phyloP scores from a whole-genome alignment of 208 protist species.

The Acanthamoeba lugdunensis region DNA sequence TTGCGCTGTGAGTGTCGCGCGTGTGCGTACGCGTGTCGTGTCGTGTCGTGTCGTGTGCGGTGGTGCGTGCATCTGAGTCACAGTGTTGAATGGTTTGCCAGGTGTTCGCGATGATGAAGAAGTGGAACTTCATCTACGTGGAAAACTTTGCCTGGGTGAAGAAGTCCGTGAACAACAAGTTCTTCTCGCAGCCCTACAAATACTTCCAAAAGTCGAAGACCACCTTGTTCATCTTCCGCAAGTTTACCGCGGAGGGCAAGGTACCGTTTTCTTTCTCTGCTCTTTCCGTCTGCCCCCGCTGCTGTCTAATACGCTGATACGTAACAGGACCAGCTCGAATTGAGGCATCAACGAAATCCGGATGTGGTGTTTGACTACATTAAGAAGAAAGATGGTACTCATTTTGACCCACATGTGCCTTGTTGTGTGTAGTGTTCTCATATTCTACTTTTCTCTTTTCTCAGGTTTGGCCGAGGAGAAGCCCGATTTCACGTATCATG shows the following conservation, averaged over 20 bases:
- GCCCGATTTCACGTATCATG: constrained; percentile 73
- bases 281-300: not conserved
- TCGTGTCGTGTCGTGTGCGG: no score
- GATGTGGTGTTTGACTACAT: constrained; percentile 83
- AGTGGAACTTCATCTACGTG: constrained; percentile 82
- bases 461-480: constrained; percentile 64
- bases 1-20: constrained; percentile 2
- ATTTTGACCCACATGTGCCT: not conserved
- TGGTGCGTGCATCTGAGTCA: not conserved
- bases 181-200: not conserved
- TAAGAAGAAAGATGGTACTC: constrained; percentile 41
- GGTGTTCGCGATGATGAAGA: constrained; percentile 68
- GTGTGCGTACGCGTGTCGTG: no score
- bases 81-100: not conserved
- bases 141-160: constrained; percentile 84
- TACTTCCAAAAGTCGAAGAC: constrained; percentile 80
- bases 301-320: not conserved
- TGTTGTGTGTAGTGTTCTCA: not conserved
- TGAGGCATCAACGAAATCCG: constrained; percentile 83
- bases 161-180: constrained; percentile 76
- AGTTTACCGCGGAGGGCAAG: constrained; percentile 69
- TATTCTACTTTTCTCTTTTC: not conserved
- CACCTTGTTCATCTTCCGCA: constrained; percentile 82
- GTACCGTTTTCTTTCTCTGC: not conserved
- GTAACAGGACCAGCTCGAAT: constrained; percentile 65